Evolutionary conservation across 352 stramenopile genomes (phyloP).

Genomic region (Pythium monospermum): DNA sequence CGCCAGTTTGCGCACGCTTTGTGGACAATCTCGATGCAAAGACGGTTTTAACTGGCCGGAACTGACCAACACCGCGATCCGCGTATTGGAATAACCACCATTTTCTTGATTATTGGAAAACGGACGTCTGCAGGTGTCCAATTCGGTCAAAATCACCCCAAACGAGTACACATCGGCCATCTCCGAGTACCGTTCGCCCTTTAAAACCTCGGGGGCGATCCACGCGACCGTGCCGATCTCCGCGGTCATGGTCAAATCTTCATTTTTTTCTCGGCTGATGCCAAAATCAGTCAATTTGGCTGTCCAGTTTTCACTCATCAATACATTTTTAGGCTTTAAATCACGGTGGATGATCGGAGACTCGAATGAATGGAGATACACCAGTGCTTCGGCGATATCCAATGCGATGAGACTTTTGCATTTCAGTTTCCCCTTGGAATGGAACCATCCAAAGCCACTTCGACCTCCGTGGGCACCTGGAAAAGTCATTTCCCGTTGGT

Average conservation of each 20-base stretch:
- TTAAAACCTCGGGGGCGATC: constrained; percentile 36
- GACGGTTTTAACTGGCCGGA: constrained; percentile 39
- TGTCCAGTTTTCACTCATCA: constrained; percentile 26
- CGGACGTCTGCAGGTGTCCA: constrained; percentile 33
- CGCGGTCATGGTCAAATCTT: constrained; percentile 24
- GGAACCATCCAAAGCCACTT: constrained; percentile 26
- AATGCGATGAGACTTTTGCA: constrained; percentile 40
- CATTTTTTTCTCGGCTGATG: constrained; percentile 31
- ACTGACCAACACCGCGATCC: constrained; percentile 22
- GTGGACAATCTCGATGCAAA: constrained; percentile 46
- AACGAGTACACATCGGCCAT: constrained; percentile 30
- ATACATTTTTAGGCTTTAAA: constrained; percentile 46
- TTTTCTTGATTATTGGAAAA: constrained; percentile 22
- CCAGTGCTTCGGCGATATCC: constrained; percentile 42
- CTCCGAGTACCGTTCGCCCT: constrained; percentile 16
- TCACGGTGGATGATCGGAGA: constrained; percentile 46
- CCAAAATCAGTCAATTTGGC: constrained; percentile 61
- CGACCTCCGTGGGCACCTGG: neutral
- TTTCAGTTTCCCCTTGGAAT: constrained; percentile 15
- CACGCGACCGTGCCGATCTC: constrained; percentile 32
- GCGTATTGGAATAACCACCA: constrained; percentile 2
- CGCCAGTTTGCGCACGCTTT: constrained; percentile 37
- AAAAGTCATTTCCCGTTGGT: neutral
- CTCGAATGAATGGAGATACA: constrained; percentile 50
- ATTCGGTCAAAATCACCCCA: constrained; percentile 30